Conservation (phyloP, 106 monocot genomes). For the Dendrobium huoshanense region DNA sequence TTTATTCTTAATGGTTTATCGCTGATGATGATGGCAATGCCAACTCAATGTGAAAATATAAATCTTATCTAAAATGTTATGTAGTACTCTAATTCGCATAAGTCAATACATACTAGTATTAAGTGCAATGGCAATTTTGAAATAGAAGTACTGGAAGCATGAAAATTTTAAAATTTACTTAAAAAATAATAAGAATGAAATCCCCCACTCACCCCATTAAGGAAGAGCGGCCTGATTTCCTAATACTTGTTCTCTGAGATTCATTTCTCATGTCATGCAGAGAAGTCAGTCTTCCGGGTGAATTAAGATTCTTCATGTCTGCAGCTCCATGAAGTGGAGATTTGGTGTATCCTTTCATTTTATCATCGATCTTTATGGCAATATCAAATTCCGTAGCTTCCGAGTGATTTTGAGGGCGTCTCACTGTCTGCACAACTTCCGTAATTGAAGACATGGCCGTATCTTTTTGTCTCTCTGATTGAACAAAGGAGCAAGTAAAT, state of each 20-base stretch:
- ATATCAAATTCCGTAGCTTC: constrained; percentile 18
- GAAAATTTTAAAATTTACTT: neutral
- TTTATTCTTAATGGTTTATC: neutral
- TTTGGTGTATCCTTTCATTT: constrained; percentile 13
- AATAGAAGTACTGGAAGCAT: neutral
- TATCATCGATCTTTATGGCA: constrained; percentile 21
- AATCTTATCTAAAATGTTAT: neutral
- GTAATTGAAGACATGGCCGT: constrained; percentile 62
- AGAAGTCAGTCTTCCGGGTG: constrained; percentile 35
- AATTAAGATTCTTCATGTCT: constrained; percentile 31
- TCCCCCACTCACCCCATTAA: constrained; percentile 77
- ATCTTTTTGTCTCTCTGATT: constrained; percentile 60
- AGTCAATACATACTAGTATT: too few relatives aligned
- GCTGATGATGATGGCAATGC: neutral
- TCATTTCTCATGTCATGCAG: constrained; percentile 35
- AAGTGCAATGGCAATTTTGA: neutral
- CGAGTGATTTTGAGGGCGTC: constrained; percentile 39
- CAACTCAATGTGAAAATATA: neutral
- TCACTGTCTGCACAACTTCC: constrained; percentile 71
- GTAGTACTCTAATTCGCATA: neutral
- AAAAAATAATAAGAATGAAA: neutral
- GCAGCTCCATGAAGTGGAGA: constrained; percentile 22
- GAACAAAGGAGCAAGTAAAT: constrained; percentile 13
- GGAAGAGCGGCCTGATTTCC: constrained; percentile 62
- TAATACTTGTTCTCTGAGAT: constrained; percentile 28